Base-by-base conservation (phyloP, 2,329 filamentous ascomycete genomes). In the Fusarium avenaceum region DNA sequence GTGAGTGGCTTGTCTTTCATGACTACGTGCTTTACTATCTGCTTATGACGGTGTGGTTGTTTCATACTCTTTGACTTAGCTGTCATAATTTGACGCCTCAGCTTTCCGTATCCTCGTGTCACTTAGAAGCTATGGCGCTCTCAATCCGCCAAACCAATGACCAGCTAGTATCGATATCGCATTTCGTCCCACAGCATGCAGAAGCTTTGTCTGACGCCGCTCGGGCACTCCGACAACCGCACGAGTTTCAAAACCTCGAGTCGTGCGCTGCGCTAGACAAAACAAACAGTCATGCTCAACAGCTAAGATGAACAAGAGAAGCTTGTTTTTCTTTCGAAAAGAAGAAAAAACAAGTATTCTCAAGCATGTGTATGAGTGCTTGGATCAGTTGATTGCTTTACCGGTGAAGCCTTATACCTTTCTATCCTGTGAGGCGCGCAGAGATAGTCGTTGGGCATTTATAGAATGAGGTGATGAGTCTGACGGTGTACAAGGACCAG, bases 181-280 rank as follows among this genome's bases (percentile, higher is more conserved):
- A 30, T 44, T 11, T 24, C 28, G 59, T 55, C 39, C 49, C 53
- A 43, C 49, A 53, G 13, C 48, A 38, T 20, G 30, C 40, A n/a
- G 57, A 52, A 57, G 44, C 63, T 54, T 20, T 57, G 39, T 35
- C 32, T 54, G 24, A 64, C 20, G 30, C 46, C 59, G 61, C 50
- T 65, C 60, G 51, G 60, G 33, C 30, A 22, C 47, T 28, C 60
- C 50, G 65, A 66, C 35, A 57, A 44, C 40, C 52, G 50, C 32
- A 52, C 28, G 30, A 46, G 65, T 58, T 61, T 55, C 48, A 54
- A 46, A 40, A 47, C 24, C 32, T 47, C 26, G 66, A 60, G 57
- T 69, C 54, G 54, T 47, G 58, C 43, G 22, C 44, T 46, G 50
- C 63, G 59, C 67, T 70, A 70, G 9, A 55, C 20, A 8, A 40